Evolutionary conservation across 2,329 filamentous ascomycete species (phyloP), one percentile per base, ranked within the genome.

Genomic region (Tothia fuscella): DNA sequence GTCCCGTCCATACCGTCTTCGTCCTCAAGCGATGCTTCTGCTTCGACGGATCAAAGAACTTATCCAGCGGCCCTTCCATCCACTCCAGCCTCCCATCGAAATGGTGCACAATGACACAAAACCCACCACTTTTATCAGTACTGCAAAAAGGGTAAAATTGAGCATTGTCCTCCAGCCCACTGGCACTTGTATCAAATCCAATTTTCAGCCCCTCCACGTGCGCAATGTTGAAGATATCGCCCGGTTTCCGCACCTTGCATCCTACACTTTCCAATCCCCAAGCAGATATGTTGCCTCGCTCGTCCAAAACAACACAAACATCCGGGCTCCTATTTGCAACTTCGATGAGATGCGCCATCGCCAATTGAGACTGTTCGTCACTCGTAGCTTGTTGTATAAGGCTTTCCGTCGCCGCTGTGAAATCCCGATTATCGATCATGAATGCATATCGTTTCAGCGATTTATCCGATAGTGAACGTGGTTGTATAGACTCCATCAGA

Each of bases 241-340:
- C 70, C 3, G 72, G 68, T 45, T 74, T 75, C 49, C 74, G 76
- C 24, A 70, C 66, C 53, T 80, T 85, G 51, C 75, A 78, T 26
- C 82, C 80, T 16, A 93, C 74, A 53, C 89, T 88, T 57, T 96
- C 88, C 43, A 98, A 64, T 1, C 86, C 89, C 84, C 89, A 95
- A 0, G 85, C 86, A 30, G 84, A 87, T 81, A 96, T 85, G 49
- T 80, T 78, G 1, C 89, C 89, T 36, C 72, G 67, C n/a, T 80
- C 78, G 59, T 96, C 86, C 36, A 94, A 68, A 6, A 89, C 78
- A 19, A 96, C 71, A 50, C 87, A 91, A 3, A 98, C 76, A 56
- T 98, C 91, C 0, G 88, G 85, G 43, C 74, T 82, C 40, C 80
- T 80, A 47, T 89, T 91, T 7, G 86, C 85, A 50, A 95, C 73